phyloP scores from a whole-genome alignment of 1,139 yeast species.

The Hemisphaericaspora xylofermentans region DNA sequence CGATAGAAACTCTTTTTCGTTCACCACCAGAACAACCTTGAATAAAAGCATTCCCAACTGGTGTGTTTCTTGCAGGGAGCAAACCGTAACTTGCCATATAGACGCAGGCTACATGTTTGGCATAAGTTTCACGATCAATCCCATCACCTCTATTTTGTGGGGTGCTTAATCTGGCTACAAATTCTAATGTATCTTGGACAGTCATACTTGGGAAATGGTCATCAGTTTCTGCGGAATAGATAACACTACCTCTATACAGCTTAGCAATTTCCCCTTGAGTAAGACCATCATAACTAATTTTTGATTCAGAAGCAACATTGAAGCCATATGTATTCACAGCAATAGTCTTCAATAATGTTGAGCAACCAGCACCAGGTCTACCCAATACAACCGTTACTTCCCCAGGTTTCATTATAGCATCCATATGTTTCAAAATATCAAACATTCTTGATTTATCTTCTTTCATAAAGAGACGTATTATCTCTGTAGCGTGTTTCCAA shows the following conservation, averaged over 20 bases:
- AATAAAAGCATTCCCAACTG: constrained; percentile 37
- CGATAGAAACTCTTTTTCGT: constrained; percentile 45
- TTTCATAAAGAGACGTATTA: constrained; percentile 32
- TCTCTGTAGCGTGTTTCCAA: constrained; percentile 21
- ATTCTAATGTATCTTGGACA: constrained; percentile 51
- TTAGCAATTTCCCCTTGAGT: constrained; percentile 26
- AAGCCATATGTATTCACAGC: constrained; percentile 75
- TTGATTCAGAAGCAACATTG: constrained; percentile 51
- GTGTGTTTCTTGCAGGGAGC: constrained; percentile 32
- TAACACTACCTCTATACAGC: constrained; percentile 41
- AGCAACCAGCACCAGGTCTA: constrained; percentile 65
- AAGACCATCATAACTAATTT: constrained; percentile 34
- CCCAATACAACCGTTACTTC: constrained; percentile 64
- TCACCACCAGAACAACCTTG: constrained; percentile 48
- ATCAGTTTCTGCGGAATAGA: constrained; percentile 54
- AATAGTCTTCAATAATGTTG: constrained; percentile 71
- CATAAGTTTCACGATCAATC: constrained; percentile 38
- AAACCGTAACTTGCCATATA: constrained; percentile 45
- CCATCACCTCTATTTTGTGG: constrained; percentile 38
- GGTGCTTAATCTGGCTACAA: constrained; percentile 43
- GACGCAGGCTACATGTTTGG: constrained; percentile 42
- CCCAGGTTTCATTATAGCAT: constrained; percentile 51
- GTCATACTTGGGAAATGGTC: constrained; percentile 53
- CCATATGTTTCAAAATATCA: constrained; percentile 37
- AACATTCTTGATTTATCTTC: constrained; percentile 15